These are phyloP conservation scores for Wickerhamomyces hampshirensis DNA, from an alignment of 805 yeast species.

Conservation along the genomic window DNA sequence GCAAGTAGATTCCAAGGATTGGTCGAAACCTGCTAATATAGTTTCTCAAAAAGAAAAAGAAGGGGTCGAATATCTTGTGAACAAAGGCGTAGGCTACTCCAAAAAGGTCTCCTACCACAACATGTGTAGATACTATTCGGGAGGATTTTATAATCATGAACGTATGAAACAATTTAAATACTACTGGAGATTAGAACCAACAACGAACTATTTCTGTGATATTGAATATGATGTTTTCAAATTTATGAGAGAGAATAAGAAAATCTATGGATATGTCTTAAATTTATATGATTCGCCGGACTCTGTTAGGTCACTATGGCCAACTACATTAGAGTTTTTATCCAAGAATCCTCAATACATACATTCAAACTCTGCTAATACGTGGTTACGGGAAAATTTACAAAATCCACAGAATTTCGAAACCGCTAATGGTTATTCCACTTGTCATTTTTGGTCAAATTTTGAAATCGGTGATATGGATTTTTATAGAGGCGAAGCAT, in stretches of 20 bases:
- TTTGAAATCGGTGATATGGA: constrained; percentile 85
- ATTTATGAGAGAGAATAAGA: constrained; percentile 61
- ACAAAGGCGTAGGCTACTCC: constrained; percentile 55
- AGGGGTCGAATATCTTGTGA: constrained; percentile 36
- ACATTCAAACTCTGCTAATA: constrained; percentile 53
- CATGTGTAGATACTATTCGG: constrained; percentile 80
- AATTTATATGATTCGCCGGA: constrained; percentile 67
- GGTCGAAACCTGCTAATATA: constrained; percentile 59
- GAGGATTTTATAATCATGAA: constrained; percentile 59
- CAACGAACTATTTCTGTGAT: constrained; percentile 60
- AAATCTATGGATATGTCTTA: constrained; percentile 70
- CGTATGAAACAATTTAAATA: constrained; percentile 56
- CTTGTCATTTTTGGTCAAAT: constrained; percentile 88
- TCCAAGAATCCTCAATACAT: constrained; percentile 52
- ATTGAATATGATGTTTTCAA: constrained; percentile 74
- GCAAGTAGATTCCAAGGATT: constrained; percentile 35
- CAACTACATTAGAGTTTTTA: constrained; percentile 58
- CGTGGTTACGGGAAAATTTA: constrained; percentile 56
- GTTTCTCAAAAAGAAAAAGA: constrained; percentile 39
- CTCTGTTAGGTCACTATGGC: constrained; percentile 61
- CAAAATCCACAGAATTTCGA: constrained; percentile 44
- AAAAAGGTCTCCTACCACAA: constrained; percentile 62
- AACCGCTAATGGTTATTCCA: constrained; percentile 43
- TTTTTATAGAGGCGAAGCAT: constrained; percentile 66
- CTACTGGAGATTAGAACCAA: constrained; percentile 83